Conservation (phyloP, 441 rosid genomes). For the Pelargonium myrrhifolium region DNA sequence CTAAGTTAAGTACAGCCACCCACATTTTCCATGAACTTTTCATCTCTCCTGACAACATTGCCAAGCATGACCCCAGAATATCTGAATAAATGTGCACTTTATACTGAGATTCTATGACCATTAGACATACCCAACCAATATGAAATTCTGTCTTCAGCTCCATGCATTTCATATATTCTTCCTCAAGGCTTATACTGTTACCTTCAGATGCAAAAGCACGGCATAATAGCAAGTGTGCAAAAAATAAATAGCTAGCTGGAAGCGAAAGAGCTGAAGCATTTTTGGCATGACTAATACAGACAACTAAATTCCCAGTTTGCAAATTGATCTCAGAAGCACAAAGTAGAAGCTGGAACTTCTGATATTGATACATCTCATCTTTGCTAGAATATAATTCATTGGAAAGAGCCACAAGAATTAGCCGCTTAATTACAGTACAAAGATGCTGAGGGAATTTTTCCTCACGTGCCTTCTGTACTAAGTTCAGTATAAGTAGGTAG, state of each 20-base stretch:
- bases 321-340: conserved; percentile 76
- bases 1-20: conserved; percentile 50
- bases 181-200: conserved; percentile 33
- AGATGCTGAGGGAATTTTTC: conserved; percentile 70
- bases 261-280: conserved; percentile 53
- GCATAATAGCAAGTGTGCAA: conserved; percentile 65
- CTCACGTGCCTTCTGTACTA: conserved; percentile 79
- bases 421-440: conserved; percentile 43
- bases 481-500: conserved; percentile 74
- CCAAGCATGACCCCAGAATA: conserved; percentile 41
- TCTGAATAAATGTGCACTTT: conserved; percentile 39
- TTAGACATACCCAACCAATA: conserved; percentile 76
- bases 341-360: conserved; percentile 79
- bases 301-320: conserved; percentile 44
- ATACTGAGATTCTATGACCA: conserved; percentile 61
- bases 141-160: conserved; percentile 65
- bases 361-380: conserved; percentile 35
- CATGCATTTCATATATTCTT: conserved; percentile 61
- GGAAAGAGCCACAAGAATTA: conserved; percentile 49
- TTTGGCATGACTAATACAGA: conserved; percentile 44
- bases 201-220: conserved; percentile 70
- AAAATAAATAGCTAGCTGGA: conserved; percentile 56
- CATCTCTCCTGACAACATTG: conserved; percentile 38
- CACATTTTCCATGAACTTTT: conserved; percentile 51
- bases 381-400: conserved; percentile 37